Base-by-base conservation (phyloP, 1,284 basidiomycete species). In the Trichosporon faecale region DNA sequence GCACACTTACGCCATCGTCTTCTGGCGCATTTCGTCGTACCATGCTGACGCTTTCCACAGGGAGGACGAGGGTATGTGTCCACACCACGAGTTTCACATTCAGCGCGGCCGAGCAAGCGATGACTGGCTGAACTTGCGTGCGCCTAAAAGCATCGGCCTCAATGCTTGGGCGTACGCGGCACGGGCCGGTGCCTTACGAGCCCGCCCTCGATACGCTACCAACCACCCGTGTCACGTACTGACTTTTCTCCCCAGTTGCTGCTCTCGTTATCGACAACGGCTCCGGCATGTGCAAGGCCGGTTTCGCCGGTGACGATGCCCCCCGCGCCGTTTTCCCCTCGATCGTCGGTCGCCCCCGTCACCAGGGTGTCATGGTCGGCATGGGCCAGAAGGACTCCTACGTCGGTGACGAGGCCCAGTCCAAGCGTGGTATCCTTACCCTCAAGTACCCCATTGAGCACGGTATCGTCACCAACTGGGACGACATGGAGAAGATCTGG, bases 401-500 rank as follows among this genome's bases (percentile, higher is more conserved):
- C 85, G 91, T 93, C 73, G 91, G 90, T 83, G 93, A 95, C 80
- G 93, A 95, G 86, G 94, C 94, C 67, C 94, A 95, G 85, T 91
- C 93, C 74, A 95, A 95, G 88, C 91, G 94, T 87, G 94, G 93
- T 89, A 94, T 95, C 85, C 86, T 97, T 75, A 94, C 92, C 75
- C 87, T 97, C 84, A 95, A 87, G 87, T 94, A 92, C 85, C 91
- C 91, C 74, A 91, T 91, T 70, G 85, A 85, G 78, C 84, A 85
- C 82, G 85, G 84, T 82, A 94, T 95, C 84, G 93, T 96, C 78
- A 95, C 93, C 85, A 95, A 96, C 89, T 96, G 93, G 93, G 92
- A 94, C 84, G 92, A 94, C 85, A 94, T 94, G 92, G 92, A 94
- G 87, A 93, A 93, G 87, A 94, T 94, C 85, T 94, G 92, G 92